Base-by-base conservation (phyloP, 148 eudicot genomes). In the Nepenthes mirabilis region DNA sequence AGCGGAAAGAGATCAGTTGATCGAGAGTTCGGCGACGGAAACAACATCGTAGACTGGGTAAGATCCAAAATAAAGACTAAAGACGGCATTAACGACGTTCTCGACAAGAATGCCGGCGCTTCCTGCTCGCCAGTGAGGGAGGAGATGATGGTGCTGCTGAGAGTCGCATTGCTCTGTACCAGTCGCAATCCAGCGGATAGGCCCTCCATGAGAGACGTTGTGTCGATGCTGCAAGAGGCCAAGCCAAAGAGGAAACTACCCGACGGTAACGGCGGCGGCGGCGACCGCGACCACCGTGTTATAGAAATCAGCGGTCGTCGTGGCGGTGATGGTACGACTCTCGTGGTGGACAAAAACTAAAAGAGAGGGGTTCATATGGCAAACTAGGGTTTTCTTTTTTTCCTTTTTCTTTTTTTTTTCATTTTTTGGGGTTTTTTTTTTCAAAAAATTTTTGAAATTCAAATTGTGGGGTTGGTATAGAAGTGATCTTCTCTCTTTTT, bases 191-290 rank as follows among this genome's bases (percentile, higher is more conserved):
- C 99, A 2, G 83, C 80, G 0, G 99, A 93, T 13, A 67, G 99
- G 45, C 99, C 99, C 0, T 75, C 99, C 1, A 93, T 93, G 99
- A 80, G 99, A 61, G 99, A 93, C 12, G 99, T 93, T 6, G 87
- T 93, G 14, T 86, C 99, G 0, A 93, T 93, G 97, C 60, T 93
- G 53, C 83, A 82, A 62, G 99, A 89, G 65, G 97, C 97, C 50
- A 93, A 74, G 77, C 99, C 99, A 11, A 82, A 77, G 73, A 73
- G 97, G 50, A 93, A 93, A 59, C 37, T 72, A 6, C 80, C 81
- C 14, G 82, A 65, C 33, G 59, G 40, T 33, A 83, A 37, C 14
- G 75, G 62, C 14, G 80, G 60, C 11, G 70, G 59, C n/a, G 81
- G 62, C 13, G 73, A 57, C 0, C 43, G 36, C 33, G 65, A 60